Percentiles rank a stretch among this genome's conserved stretches.
These are phyloP conservation scores for Sphenostylis stenocarpa DNA, from an alignment of 306 rosid genomes.

Conservation along the genomic window DNA sequence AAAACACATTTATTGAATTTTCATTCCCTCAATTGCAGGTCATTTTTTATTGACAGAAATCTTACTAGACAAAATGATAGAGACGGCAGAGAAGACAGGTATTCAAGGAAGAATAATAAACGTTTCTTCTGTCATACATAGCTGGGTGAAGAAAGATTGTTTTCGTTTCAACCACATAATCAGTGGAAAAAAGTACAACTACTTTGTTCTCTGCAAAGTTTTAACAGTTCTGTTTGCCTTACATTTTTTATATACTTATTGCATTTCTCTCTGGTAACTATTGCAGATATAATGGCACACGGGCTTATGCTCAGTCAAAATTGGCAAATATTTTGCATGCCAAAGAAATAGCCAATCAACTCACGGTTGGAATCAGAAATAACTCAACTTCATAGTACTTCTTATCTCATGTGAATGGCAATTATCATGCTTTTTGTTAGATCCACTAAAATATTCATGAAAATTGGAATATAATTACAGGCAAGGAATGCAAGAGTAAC, in stretches of 20 bases:
- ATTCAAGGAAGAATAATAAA: conserved; percentile 85
- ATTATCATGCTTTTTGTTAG: conserved; percentile 2
- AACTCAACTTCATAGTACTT: not conserved
- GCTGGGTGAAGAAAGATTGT: conserved; percentile 78
- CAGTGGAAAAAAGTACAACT: conserved; percentile 62
- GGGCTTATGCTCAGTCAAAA: conserved; percentile 87
- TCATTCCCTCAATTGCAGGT: conserved; percentile 49
- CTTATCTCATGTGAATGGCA: not conserved
- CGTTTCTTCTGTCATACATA: conserved; percentile 84
- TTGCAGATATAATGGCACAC: conserved; percentile 88
- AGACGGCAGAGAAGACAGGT: conserved; percentile 70
- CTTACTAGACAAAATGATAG: conserved; percentile 82
- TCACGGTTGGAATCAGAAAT: conserved; percentile 55
- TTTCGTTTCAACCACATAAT: conserved; percentile 72
- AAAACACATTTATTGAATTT: not conserved
- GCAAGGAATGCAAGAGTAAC: conserved; percentile 86
- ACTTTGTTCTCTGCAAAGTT: not conserved
- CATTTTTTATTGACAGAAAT: conserved; percentile 79
- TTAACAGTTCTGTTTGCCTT: not conserved
- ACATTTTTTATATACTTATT: conserved; percentile 23
- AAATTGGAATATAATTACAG: conserved; percentile 37
- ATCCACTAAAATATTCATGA: not conserved
- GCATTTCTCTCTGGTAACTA: not conserved
- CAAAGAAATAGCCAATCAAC: conserved; percentile 78
- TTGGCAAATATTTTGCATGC: conserved; percentile 82